Base-by-base conservation (phyloP, 441 rosid species). In the Erodium chrysanthum region DNA sequence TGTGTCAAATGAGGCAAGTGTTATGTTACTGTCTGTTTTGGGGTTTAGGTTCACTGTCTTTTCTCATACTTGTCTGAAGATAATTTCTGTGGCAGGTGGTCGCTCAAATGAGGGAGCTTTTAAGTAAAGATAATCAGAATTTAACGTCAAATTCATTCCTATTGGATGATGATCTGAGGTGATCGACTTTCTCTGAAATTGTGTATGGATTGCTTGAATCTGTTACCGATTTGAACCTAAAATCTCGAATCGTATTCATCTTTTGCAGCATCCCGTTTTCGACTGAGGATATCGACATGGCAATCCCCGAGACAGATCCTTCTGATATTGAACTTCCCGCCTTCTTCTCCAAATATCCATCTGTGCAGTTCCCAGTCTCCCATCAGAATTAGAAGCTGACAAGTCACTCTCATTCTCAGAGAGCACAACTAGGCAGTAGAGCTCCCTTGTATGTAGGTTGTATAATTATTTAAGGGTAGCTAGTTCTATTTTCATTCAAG, bases 131-230 rank as follows among this genome's bases (percentile, higher is more conserved):
- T 83, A 88, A 65, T 77, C 96, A 83, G 70, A 89, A 91, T 76
- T 76, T 83, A 64, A 85, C 92, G 25, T 87, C 99, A 5, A 94
- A 91, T 68, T 91, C 99, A 22, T 94, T 94, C 82, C 77, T 94
- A 70, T 73, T 94, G 76, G 99, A 94, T 75, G 99, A 91, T 79
- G 96, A 94, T 80, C 81, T 94, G 70, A 91, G 99, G 99, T 94
- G 82, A 59, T 64, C 12, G 64, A 44, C 50, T 44, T 44, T n/a
- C 3, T 27, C 29, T 27, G 29, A 27, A 27, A 1, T 27, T 27
- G 29, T 27, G 29, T 27, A 27, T 27, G 29, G 29, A 27, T 27
- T 27, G 2, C 29, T 27, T 27, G 29, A 27, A 27, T 27, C 29
- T 27, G 29, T n/a, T 27, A 27, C 29, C 29, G 3, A 27, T 27